These are phyloP conservation scores for Biancaea sappan DNA, from an alignment of 306 rosid genomes.

Conservation along the genomic window DNA sequence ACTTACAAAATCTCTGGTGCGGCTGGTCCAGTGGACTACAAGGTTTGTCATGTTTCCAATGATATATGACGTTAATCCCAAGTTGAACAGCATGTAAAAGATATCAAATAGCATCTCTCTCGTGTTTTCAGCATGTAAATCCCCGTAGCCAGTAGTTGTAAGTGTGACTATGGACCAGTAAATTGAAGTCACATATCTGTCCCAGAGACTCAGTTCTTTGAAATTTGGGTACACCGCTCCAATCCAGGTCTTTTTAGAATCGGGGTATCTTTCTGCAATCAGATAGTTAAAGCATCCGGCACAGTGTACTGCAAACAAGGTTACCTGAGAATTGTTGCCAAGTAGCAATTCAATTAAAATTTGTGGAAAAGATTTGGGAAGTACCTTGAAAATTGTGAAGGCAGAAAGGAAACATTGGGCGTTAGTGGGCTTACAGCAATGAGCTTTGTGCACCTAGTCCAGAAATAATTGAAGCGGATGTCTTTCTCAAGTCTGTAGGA, in stretches of 20 bases:
- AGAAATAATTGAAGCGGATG: constrained; percentile 85
- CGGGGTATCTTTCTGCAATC: constrained; percentile 76
- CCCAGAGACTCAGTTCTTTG: constrained; percentile 68
- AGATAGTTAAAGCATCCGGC: constrained; percentile 84
- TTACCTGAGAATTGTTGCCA: constrained; percentile 59
- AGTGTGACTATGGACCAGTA: constrained; percentile 93
- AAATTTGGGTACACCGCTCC: constrained; percentile 76
- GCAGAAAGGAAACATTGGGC: neutral
- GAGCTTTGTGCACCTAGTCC: constrained; percentile 88
- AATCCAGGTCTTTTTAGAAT: constrained; percentile 71
- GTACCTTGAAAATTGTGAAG: neutral
- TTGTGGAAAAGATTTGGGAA: neutral
- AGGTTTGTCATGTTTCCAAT: constrained; percentile 94
- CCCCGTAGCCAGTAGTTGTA: constrained; percentile 93
- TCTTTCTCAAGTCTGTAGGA: constrained; percentile 83
- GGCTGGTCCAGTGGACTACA: constrained; percentile 90
- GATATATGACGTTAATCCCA: constrained; percentile 84
- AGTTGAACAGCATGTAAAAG: constrained; percentile 81
- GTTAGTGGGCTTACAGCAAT: constrained; percentile 61
- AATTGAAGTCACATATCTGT: constrained; percentile 65
- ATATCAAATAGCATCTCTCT: constrained; percentile 78
- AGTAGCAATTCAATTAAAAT: neutral
- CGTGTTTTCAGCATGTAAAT: constrained; percentile 82
- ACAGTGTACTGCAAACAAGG: constrained; percentile 81
- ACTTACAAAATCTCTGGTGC: constrained; percentile 83